Percentiles rank a stretch among this genome's conserved stretches.
phyloP scores from a whole-genome alignment of 371 early-diverging fungal genomes.

The Apophysomyces trapeziformis region DNA sequence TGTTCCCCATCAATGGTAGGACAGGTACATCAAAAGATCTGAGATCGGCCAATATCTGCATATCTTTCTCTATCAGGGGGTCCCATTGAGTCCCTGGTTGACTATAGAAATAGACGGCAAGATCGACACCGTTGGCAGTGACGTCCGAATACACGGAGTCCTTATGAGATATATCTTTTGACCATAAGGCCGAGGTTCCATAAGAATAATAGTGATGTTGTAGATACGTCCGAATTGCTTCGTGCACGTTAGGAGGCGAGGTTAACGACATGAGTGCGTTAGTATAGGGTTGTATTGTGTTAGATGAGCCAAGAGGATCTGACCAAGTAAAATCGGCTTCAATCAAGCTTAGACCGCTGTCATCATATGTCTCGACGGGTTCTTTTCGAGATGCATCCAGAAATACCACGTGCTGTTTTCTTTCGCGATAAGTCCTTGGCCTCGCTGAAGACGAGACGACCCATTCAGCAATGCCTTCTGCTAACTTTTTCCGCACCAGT shows the following conservation, averaged over 20 bases:
- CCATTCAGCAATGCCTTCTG: constrained; percentile 15
- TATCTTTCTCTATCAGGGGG: constrained; percentile 15
- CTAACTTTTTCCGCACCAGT: constrained; percentile 9
- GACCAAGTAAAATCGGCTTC: constrained; percentile 31
- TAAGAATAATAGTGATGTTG: constrained; percentile 13
- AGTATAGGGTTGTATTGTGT: no score
- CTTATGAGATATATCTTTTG: not conserved
- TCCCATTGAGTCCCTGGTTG: not conserved
- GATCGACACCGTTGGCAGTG: constrained; percentile 23
- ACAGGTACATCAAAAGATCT: constrained; percentile 6
- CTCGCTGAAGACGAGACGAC: not conserved
- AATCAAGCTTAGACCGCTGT: constrained; percentile 24
- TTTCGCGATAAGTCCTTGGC: constrained; percentile 10
- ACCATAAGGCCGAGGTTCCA: not conserved
- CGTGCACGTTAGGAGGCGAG: constrained; percentile 1
- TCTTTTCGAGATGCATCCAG: constrained; percentile 8
- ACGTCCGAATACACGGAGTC: constrained; percentile 12
- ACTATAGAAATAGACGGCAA: constrained; percentile 26
- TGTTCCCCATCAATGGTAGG: constrained; percentile 11
- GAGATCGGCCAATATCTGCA: constrained; percentile 13
- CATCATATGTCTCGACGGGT: constrained; percentile 29
- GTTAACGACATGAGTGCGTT: not conserved
- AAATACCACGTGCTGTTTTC: constrained; percentile 17
- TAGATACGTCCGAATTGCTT: constrained; percentile 12
- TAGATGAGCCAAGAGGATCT: not conserved